phyloP scores from a whole-genome alignment of 495 filamentous ascomycete species.

The Penicillium angulare region DNA sequence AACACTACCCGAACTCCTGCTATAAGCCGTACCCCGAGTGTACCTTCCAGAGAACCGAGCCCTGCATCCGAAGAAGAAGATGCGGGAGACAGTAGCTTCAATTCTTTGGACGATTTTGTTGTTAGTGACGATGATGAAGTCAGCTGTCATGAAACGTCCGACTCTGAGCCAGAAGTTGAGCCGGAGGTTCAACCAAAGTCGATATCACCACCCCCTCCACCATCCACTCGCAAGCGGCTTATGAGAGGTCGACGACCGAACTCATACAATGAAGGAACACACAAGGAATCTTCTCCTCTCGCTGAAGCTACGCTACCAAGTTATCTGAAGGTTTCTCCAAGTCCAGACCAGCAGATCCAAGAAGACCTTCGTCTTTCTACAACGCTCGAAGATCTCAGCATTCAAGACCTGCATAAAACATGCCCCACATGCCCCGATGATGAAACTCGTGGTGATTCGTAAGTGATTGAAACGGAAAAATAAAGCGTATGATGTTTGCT shows the following conservation, averaged over 20 bases:
- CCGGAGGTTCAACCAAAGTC: slow-evolving; percentile 18
- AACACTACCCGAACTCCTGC: slow-evolving; percentile 9
- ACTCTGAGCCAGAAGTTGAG: slow-evolving; percentile 26
- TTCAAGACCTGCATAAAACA: too few relatives aligned
- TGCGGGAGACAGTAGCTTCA: slow-evolving; percentile 29
- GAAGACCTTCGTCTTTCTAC: slow-evolving; percentile 24
- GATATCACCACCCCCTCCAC: slow-evolving; percentile 25
- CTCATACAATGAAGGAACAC: slow-evolving; percentile 10
- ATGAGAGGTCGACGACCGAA: slow-evolving; percentile 35
- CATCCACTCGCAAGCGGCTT: slow-evolving; percentile 30
- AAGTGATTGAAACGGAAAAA: too few relatives aligned
- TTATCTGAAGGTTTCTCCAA: slow-evolving; percentile 13
- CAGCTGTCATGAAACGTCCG: slow-evolving; percentile 39
- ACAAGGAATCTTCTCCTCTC: slow-evolving; percentile 11
- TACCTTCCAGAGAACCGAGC: slow-evolving; percentile 13
- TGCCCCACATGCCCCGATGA: too few relatives aligned
- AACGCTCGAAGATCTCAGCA: slow-evolving; percentile 19
- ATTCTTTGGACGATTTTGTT: slow-evolving; percentile 45
- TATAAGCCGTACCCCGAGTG: slow-evolving; percentile 11
- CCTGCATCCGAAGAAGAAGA: slow-evolving; percentile 21
- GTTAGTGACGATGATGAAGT: slow-evolving; percentile 47
- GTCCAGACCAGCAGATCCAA: slow-evolving; percentile 21
- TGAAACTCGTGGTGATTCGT: too few relatives aligned
- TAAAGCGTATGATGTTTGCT: too few relatives aligned
- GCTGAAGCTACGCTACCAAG: slow-evolving; percentile 22